Percentiles rank a stretch among this genome's conserved stretches.
phyloP scores from a whole-genome alignment of 2,329 filamentous ascomycete genomes.

The Colletotrichum higginsianum region DNA sequence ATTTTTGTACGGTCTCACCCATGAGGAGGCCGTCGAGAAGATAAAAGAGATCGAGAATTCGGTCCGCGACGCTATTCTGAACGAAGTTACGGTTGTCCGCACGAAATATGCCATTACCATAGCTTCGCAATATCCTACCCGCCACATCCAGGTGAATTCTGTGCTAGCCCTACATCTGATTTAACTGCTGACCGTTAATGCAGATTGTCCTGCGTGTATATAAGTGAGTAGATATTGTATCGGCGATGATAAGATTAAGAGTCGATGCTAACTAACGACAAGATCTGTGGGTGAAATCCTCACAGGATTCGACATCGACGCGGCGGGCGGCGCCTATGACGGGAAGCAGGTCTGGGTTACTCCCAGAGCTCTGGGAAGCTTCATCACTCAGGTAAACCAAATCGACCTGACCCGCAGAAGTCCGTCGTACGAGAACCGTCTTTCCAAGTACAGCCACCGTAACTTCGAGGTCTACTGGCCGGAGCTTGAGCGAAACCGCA shows the following conservation, averaged over 20 bases:
- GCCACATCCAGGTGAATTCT: conserved; percentile 76
- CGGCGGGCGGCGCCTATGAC: conserved; percentile 85
- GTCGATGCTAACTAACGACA: not conserved
- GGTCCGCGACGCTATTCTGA: conserved; percentile 83
- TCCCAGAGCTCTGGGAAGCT: conserved; percentile 82
- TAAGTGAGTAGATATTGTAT: conserved; percentile 76
- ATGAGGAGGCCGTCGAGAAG: conserved; percentile 85
- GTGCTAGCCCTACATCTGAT: too few relatives aligned
- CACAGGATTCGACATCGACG: conserved; percentile 91
- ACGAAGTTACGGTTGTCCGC: conserved; percentile 86
- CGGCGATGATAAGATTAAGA: conserved; percentile 43
- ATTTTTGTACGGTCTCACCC: conserved; percentile 85
- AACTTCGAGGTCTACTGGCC: conserved; percentile 90
- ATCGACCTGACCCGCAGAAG: conserved; percentile 85
- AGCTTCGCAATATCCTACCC: conserved; percentile 84
- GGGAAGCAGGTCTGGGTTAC: conserved; percentile 85
- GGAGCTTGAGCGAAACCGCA: conserved; percentile 78
- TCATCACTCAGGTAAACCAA: conserved; percentile 86
- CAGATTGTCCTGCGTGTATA: conserved; percentile 89
- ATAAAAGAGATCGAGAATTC: conserved; percentile 84
- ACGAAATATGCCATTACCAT: conserved; percentile 93
- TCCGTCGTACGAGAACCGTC: conserved; percentile 88
- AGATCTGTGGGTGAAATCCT: conserved; percentile 67
- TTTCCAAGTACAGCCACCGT: conserved; percentile 87
- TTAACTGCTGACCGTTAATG: conserved; percentile 33